A percentile compares a stretch with the other conserved stretches of the same genome.
Conservation (phyloP, 306 rosid genomes). For the Lupinus albus region DNA sequence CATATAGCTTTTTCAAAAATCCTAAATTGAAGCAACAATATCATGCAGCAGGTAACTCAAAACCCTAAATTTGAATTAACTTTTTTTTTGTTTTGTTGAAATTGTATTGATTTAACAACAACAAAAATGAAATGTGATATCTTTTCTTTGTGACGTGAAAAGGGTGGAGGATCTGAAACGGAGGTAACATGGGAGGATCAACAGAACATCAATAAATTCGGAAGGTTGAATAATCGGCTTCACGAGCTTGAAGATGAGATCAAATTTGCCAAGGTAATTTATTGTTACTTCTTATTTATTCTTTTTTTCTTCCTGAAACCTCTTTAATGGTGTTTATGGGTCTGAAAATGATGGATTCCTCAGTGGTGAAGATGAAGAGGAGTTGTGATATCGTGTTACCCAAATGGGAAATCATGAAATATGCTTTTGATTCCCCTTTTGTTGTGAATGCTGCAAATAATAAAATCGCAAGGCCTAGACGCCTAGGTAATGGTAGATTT, state of each 20-base stretch:
- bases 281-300: background rate
- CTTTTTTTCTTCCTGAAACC: too few species aligned
- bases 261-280: conserved; percentile 63
- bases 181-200: conserved; percentile 94
- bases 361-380: too few species aligned
- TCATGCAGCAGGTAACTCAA: conserved; percentile 63
- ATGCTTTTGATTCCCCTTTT: conserved; percentile 8
- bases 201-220: conserved; percentile 84
- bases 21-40: conserved; percentile 39
- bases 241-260: conserved; percentile 96
- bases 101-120: background rate
- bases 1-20: conserved; percentile 32
- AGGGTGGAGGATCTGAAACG: conserved; percentile 79
- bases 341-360: conserved; percentile 56
- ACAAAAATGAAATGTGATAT: background rate
- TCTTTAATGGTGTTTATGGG: conserved; percentile 7
- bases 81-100: background rate
- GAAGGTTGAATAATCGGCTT: conserved; percentile 81
- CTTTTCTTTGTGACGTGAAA: background rate
- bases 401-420: conserved; percentile 25
- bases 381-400: too few species aligned
- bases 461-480: conserved; percentile 25
- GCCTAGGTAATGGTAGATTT: conserved; percentile 2
- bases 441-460: conserved; percentile 26
- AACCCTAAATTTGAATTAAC: conserved; percentile 32